Base-by-base conservation (phyloP, 441 rosid species). In the Biscutella laevigata region DNA sequence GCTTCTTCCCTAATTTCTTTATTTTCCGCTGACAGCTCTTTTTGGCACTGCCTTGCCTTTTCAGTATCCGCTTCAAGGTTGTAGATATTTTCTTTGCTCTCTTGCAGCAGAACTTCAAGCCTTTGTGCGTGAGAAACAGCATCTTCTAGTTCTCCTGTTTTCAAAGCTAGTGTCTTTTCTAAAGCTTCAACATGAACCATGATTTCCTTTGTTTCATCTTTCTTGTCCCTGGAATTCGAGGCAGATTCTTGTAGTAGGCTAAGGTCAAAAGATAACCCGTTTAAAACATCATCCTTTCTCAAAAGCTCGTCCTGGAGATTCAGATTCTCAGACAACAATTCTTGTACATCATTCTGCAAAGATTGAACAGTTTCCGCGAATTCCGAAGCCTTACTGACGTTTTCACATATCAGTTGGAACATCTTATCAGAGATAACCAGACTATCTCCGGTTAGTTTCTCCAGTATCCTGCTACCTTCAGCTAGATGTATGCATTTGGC, bases 191-290 rank as follows among this genome's bases (percentile, higher is more conserved):
- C 45, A 45, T 78, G 69, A 62, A 77, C 74, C 62, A 61, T 69
- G 72, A 83, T 69, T 71, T 82, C 89, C 62, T 78, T 82, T 48
- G 86, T 74, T 70, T 84, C 82, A 71, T 89, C 96, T 68, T 84
- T 84, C 66, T 78, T 84, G 68, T 92, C 99, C 59, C 68, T 83
- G 15, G 79, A 67, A 56, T 60, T 80, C 44, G 97, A 88, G 47
- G 95, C 88, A 60, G 99, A 86, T 62, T 92, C 99, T 65, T 92
- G 99, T 67, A 92, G 61, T 59, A 88, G 71, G 73, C 94, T 82
- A 51, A 92, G 75, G 74, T 92, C 99, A 77, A 92, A 92, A 64
- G 73, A 73, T 58, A 92, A 67, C 39, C 97, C 99, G 48, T 77
- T 77, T 21, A 88, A 43, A 72, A 92, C 76, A 25, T 84, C 92